Evolutionary conservation across 768 basidiomycete genomes (phyloP).

Genomic region (Mycena metata): DNA sequence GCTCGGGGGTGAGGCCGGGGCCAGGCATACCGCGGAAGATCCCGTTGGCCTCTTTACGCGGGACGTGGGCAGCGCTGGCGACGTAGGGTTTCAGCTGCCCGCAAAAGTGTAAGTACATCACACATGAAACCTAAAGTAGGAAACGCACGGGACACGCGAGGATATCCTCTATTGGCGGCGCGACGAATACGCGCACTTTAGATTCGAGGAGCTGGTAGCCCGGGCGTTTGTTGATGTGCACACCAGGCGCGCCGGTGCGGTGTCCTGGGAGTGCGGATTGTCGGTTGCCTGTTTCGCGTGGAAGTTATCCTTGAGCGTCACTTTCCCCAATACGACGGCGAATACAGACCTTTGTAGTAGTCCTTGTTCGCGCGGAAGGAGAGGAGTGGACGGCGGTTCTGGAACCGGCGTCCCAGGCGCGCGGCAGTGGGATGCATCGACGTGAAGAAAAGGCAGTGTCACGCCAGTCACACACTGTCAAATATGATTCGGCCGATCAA

Average conservation of each 20-base stretch:
- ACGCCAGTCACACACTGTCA: neutral
- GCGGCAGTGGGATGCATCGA: slow-evolving; percentile 76
- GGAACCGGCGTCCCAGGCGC: slow-evolving; percentile 73
- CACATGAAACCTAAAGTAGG: neutral
- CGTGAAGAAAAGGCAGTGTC: slow-evolving; percentile 6
- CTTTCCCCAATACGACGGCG: neutral
- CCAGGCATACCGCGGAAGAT: slow-evolving; percentile 56
- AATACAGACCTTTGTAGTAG: slow-evolving; percentile 89
- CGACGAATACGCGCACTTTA: slow-evolving; percentile 86
- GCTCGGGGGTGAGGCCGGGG: slow-evolving; percentile 58
- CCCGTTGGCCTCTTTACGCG: slow-evolving; percentile 48
- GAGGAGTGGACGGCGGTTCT: slow-evolving; percentile 85
- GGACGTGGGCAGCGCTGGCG: slow-evolving; percentile 56
- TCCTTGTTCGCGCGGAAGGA: slow-evolving; percentile 95
- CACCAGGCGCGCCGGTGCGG: slow-evolving; percentile 90
- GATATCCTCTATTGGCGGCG: slow-evolving; percentile 79
- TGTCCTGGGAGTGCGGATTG: slow-evolving; percentile 87
- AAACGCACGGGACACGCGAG: slow-evolving; percentile 65
- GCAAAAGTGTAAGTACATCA: neutral
- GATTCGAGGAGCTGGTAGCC: slow-evolving; percentile 88
- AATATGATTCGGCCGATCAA: too few relatives aligned
- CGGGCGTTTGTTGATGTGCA: slow-evolving; percentile 82
- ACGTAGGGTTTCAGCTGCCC: slow-evolving; percentile 81
- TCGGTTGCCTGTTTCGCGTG: slow-evolving; percentile 72
- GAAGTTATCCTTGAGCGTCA: neutral